Evolutionary conservation across 176 grass and related monocot species (phyloP).

Genomic region (Carex kokanica): DNA sequence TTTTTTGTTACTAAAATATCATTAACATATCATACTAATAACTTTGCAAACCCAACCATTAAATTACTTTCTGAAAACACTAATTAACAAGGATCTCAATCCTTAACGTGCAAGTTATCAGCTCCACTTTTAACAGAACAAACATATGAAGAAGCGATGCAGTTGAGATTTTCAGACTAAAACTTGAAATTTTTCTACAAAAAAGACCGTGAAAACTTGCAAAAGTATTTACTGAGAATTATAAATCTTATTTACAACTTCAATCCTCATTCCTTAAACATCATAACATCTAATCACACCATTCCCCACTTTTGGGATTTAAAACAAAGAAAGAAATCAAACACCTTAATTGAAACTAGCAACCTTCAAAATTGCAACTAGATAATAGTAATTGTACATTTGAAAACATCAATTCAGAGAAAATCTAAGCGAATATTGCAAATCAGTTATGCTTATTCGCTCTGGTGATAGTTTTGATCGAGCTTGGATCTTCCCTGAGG

Average conservation of each 20-base stretch:
- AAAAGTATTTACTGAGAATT: background rate
- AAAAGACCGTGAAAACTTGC: background rate
- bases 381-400: background rate
- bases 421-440: background rate
- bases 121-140: too few species aligned
- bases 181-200: background rate
- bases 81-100: background rate
- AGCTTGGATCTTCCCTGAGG: constrained; percentile 28
- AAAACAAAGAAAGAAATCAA: background rate
- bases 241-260: background rate
- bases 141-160: too few species aligned
- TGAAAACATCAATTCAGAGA: background rate
- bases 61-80: background rate
- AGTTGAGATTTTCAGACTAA: background rate
- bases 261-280: background rate
- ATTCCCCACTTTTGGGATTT: background rate
- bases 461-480: background rate
- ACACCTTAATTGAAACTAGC: background rate
- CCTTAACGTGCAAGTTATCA: too few species aligned
- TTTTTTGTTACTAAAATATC: background rate
- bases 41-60: background rate
- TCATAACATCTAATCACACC: background rate
- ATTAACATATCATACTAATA: background rate
- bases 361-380: background rate
- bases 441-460: constrained; percentile 16